Evolutionary conservation across 75 land plant genomes (phyloP).

Genomic region (Adiantum capillusveneris): DNA sequence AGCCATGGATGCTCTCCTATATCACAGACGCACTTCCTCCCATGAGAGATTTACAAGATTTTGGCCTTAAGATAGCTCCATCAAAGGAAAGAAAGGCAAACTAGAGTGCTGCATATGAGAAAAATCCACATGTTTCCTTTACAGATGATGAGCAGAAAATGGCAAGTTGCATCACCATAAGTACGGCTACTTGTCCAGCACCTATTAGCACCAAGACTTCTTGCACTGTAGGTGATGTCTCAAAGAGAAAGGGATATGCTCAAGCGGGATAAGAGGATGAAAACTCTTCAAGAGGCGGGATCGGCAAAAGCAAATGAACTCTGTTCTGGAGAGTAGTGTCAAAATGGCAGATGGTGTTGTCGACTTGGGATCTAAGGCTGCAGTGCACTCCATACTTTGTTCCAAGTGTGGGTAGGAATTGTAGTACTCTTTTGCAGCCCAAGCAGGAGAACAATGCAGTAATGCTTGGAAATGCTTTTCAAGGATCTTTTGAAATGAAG

Average conservation of each 20-base stretch:
- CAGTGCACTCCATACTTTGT: neutral
- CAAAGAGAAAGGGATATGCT: constrained; percentile 24
- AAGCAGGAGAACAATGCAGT: neutral
- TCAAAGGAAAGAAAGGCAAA: constrained; percentile 20
- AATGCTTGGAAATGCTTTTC: neutral
- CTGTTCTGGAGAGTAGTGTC: constrained; percentile 38
- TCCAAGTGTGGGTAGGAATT: neutral
- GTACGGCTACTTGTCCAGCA: neutral
- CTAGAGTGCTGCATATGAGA: too few relatives aligned
- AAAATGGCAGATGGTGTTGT: constrained; percentile 20
- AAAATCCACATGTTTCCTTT: constrained; percentile 1
- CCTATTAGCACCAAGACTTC: neutral
- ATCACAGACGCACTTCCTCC: constrained; percentile 34
- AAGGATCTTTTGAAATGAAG: neutral
- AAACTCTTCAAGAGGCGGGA: constrained; percentile 24
- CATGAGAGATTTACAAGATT: constrained; percentile 47
- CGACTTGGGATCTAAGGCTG: constrained; percentile 11
- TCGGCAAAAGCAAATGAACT: constrained; percentile 36
- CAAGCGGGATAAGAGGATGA: constrained; percentile 24
- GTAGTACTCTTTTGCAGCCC: neutral
- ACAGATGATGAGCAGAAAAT: constrained; percentile 5
- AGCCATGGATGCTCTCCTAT: too few relatives aligned
- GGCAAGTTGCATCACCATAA: neutral
- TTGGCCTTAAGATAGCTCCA: constrained; percentile 31
- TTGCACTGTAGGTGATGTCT: neutral